These are phyloP conservation scores for Phytophthora rubi DNA, from an alignment of 352 stramenopile species.

Conservation along the genomic window DNA sequence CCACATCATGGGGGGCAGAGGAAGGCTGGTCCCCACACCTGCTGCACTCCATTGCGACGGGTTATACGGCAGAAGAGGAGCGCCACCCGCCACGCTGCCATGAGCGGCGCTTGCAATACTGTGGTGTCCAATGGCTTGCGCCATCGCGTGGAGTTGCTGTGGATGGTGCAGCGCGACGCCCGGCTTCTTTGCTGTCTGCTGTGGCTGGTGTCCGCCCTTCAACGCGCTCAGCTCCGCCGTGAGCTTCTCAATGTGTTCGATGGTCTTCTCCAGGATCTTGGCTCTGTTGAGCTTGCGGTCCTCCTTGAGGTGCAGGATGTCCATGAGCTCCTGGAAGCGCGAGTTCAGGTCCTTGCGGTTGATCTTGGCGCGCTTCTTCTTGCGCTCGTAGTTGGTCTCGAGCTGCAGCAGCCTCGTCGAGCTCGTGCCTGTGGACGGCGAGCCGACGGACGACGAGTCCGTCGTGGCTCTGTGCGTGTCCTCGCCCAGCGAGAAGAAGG, in stretches of 20 bases:
- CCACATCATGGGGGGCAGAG: conserved; percentile 49
- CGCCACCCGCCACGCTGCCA: conserved; percentile 1
- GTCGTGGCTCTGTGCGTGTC: conserved; percentile 9
- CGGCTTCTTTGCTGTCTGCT: conserved; percentile 19
- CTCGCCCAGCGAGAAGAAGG: conserved; percentile 30
- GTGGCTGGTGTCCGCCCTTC: conserved; percentile 15
- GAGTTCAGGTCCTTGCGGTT: conserved; percentile 72
- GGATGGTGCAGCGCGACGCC: conserved; percentile 13
- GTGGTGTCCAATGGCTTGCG: conserved; percentile 15
- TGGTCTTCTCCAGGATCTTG: conserved; percentile 72
- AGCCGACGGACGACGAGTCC: conserved; percentile 23
- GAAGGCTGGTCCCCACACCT: conserved; percentile 19
- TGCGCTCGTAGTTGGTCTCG: conserved; percentile 74
- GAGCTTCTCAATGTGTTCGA: conserved; percentile 66
- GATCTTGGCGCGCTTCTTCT: conserved; percentile 79
- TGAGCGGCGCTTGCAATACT: neutral
- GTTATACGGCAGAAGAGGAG: conserved; percentile 35
- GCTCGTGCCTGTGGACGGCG: conserved; percentile 16
- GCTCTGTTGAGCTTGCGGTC: conserved; percentile 71
- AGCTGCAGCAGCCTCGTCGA: conserved; percentile 49
- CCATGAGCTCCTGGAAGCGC: conserved; percentile 72
- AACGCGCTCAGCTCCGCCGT: conserved; percentile 43
- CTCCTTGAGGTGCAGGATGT: conserved; percentile 60
- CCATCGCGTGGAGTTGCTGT: conserved; percentile 20
- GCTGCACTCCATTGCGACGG: conserved; percentile 28